Base-by-base conservation (phyloP, 352 stramenopile genomes). In the Pythium guiyangense region DNA sequence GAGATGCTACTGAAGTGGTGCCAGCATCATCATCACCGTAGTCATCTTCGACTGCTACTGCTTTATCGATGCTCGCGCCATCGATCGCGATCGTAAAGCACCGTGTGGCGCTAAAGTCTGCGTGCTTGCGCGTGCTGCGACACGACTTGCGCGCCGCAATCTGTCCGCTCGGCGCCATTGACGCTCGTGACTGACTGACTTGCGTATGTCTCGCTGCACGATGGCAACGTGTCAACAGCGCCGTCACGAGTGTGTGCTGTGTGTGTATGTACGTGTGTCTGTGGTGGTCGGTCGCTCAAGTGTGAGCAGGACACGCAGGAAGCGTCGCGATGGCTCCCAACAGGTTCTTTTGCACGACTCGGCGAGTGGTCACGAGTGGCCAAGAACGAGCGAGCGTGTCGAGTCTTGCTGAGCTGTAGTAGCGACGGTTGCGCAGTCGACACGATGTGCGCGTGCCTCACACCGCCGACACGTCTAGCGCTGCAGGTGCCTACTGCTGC, bases 31-130 rank as follows among this genome's bases (percentile, higher is more conserved):
- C n/a, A n/a, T n/a, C n/a, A n/a, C n/a, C 48, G 48, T 53, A 29
- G 48, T 43, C 48, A 8, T 39, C 48, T 18, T 53, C 48, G 48
- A 35, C n/a, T 17, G 44, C 17, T 31, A 0, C 22, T 18, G 45
- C 44, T 9, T 25, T 47, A 14, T 46, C 42, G 15, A 6, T 20
- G 42, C 14, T 57, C 8, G 29, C 12, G 1, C 48, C 39, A 14
- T 55, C 55, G 26, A 45, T 37, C 14, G 47, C 55, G 15, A 46
- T 54, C 47, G 55, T 62, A 27, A 55, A 55, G 55, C 55, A 62
- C 6, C 55, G 37, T 39, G 47, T 62, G 39, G 55, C 48, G 39
- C 55, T 40, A 12, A 62, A 62, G 34, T 62, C 55, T 9, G 55
- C 55, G 48, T n/a, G 48, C 37, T 54, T 43, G 20, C 35, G 44